Base-by-base conservation (phyloP, 768 basidiomycete genomes). In the Trametes villosa region DNA sequence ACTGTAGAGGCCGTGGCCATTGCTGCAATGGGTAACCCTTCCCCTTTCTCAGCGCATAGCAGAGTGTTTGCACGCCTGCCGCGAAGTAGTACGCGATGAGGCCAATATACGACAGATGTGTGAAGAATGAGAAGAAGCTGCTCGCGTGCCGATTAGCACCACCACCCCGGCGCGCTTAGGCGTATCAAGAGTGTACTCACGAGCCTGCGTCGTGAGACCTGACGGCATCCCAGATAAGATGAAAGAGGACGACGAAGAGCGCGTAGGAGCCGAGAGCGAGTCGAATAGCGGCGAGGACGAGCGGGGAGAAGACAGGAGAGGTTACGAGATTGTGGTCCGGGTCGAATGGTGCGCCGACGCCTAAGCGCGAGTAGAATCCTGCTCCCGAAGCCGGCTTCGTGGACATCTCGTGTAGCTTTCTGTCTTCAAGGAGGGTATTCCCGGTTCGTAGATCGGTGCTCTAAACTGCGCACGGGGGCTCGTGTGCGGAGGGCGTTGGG, bases 51-150 rank as follows among this genome's bases (percentile, higher is more conserved):
- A 57, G 29, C 12, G 76, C 80, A 60, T 81, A 88, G 0, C 70
- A 67, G 5, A 79, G 36, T 0, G 84, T 84, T 54, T 89, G 87
- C 1, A 82, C 74, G 3, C 80, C 76, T 1, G 87, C 70, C 0
- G 85, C 86, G 70, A 79, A 85, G 70, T 84, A 84, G 71, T 89
- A 91, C 22, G 86, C 78, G 20, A 80, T 77, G 1, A 88, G 65
- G 0, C 89, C 89, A 36, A 83, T 82, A 59, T 83, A 87, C 0
- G 84, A 80, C 1, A 89, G 78, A 59, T 83, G 65, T 0, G 88
- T 89, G 70, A 89, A 89, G 72, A 85, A 89, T 9, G 83, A 81
- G 64, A 86, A 79, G 74, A 75, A 87, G 20, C 87, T 88, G 68
- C 34, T n/a, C n/a, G 24, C n/a, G 34, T 36, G 34, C 36, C 6